Conservation (phyloP, 371 early-diverging fungal genomes). For the Aphelidium insulamus region DNA sequence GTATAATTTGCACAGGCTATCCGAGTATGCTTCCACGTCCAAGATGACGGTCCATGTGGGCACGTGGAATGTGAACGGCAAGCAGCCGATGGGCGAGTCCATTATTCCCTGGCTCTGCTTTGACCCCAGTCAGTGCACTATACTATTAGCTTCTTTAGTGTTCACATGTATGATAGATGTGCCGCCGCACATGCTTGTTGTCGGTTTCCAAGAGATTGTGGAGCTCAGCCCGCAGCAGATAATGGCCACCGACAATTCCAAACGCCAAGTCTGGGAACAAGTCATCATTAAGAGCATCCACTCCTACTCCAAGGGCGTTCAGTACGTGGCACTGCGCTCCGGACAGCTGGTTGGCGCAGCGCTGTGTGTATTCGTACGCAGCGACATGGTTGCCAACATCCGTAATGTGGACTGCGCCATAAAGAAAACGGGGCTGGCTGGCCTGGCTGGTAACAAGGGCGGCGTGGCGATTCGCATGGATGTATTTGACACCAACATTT, state of each 20-base stretch:
- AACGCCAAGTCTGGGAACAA: conserved; percentile 33
- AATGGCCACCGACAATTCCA: conserved; percentile 47
- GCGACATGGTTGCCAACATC: conserved; percentile 36
- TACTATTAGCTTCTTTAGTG: not conserved
- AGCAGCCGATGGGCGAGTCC: conserved; percentile 30
- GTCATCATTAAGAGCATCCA: conserved; percentile 26
- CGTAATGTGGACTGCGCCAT: conserved; percentile 53
- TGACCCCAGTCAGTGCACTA: not conserved
- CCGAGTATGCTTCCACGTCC: conserved; percentile 25
- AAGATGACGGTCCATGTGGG: conserved; percentile 43
- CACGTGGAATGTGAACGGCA: conserved; percentile 83
- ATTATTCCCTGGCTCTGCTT: conserved; percentile 35
- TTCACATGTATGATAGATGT: conserved; percentile 13
- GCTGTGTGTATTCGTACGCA: conserved; percentile 51
- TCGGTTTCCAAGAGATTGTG: conserved; percentile 89
- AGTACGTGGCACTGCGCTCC: conserved; percentile 52
- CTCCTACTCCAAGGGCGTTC: not conserved
- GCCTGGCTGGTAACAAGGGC: conserved; percentile 74
- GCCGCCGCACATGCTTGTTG: conserved; percentile 55
- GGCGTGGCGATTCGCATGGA: conserved; percentile 66
- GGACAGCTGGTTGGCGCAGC: conserved; percentile 73
- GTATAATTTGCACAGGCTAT: conserved; percentile 6
- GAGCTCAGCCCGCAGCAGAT: conserved; percentile 67
- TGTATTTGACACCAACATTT: conserved; percentile 61
- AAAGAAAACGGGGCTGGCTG: conserved; percentile 63